Conservation (phyloP, 495 filamentous ascomycete genomes). For the Parathielavia appendiculata region DNA sequence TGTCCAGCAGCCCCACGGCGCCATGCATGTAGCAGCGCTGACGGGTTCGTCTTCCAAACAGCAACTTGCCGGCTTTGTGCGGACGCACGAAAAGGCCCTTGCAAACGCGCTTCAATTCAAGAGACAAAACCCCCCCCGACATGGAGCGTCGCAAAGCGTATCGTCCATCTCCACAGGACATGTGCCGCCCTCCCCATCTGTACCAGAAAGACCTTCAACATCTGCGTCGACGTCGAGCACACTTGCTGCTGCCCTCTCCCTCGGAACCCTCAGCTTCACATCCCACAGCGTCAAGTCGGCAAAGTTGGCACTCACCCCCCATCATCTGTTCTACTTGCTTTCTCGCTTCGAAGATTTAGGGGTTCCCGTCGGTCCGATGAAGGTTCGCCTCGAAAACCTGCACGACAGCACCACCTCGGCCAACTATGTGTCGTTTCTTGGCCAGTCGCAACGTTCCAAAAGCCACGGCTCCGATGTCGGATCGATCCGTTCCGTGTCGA, state of each 20-base stretch:
- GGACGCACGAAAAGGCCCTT: slow-evolving; percentile 93
- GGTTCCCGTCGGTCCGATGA: slow-evolving; percentile 91
- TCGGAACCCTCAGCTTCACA: slow-evolving; percentile 76
- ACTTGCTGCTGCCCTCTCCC: slow-evolving; percentile 77
- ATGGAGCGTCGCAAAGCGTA: slow-evolving; percentile 57
- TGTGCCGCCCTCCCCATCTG: slow-evolving; percentile 44
- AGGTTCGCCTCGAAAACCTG: slow-evolving; percentile 88
- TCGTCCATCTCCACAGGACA: slow-evolving; percentile 45
- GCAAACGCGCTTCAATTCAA: slow-evolving; percentile 89
- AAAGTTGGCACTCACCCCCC: slow-evolving; percentile 90
- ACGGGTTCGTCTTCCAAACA: slow-evolving; percentile 34
- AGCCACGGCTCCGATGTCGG: slow-evolving; percentile 74
- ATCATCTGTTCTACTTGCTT: slow-evolving; percentile 94
- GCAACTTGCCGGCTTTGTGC: slow-evolving; percentile 93
- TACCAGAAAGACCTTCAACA: slow-evolving; percentile 49
- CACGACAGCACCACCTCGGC: slow-evolving; percentile 79
- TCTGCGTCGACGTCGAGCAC: slow-evolving; percentile 65
- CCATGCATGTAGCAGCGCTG: slow-evolving; percentile 10
- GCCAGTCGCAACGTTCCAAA: slow-evolving; percentile 68
- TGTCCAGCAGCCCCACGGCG: background rate
- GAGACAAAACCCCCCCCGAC: slow-evolving; percentile 56
- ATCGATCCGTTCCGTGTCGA: slow-evolving; percentile 92
- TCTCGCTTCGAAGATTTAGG: slow-evolving; percentile 89
- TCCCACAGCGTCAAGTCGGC: slow-evolving; percentile 80
- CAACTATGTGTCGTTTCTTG: slow-evolving; percentile 94